These are phyloP conservation scores for Pseudogymnoascus sp. DNA, from an alignment of 2,329 filamentous ascomycete species.

Conservation along the genomic window DNA sequence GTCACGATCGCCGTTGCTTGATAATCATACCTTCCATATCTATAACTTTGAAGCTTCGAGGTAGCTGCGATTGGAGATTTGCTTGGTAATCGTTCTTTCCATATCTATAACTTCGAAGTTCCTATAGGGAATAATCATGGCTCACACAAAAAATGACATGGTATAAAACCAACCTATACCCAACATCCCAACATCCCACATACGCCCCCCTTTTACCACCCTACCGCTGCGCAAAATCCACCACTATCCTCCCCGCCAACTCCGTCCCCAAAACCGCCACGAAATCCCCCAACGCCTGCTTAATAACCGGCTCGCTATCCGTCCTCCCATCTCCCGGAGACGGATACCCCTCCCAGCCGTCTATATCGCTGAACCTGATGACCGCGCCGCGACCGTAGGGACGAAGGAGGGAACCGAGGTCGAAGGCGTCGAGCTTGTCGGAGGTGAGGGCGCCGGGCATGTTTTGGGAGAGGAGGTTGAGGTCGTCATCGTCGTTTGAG, in stretches of 20 bases:
- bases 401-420: constrained; percentile 53
- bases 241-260: constrained; percentile 45
- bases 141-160: background rate
- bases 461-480: constrained; percentile 49
- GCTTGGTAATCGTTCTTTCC: background rate
- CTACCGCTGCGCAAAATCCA: constrained; percentile 41
- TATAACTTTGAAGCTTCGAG: background rate
- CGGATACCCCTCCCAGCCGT: constrained; percentile 44
- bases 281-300: constrained; percentile 27
- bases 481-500: constrained; percentile 11
- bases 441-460: constrained; percentile 60
- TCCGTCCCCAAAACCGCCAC: constrained; percentile 58
- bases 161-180: background rate
- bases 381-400: constrained; percentile 28
- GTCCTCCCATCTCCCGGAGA: background rate
- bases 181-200: background rate
- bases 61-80: background rate
- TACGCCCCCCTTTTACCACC: constrained; percentile 9
- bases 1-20: background rate
- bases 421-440: constrained; percentile 42
- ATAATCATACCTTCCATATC: background rate
- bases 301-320: background rate
- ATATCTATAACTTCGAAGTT: background rate
- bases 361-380: constrained; percentile 43
- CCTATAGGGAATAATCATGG: background rate